Conservation (phyloP, 306 rosid species). For the Chamaecrista fasciculata region DNA sequence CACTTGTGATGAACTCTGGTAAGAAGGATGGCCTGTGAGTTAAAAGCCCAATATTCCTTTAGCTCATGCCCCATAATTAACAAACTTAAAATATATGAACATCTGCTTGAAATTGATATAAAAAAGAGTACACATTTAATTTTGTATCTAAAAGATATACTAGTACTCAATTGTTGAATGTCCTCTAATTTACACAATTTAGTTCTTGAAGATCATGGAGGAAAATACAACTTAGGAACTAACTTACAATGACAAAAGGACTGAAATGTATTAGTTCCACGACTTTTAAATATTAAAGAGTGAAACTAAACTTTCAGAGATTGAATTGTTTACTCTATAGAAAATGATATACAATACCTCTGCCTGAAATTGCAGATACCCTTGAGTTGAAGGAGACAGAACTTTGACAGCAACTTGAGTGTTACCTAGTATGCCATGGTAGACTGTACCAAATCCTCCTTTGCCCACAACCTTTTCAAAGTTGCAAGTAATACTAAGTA, state of each 20-base stretch:
- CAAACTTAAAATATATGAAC: not conserved
- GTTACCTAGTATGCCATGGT: slow-evolving; percentile 18
- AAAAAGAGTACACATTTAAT: too few species aligned
- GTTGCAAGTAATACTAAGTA: slow-evolving; percentile 26
- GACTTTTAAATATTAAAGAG: too few species aligned
- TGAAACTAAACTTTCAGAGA: too few species aligned
- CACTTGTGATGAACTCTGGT: slow-evolving; percentile 32
- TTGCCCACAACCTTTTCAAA: slow-evolving; percentile 26
- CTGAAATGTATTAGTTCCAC: too few species aligned
- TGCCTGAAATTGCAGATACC: slow-evolving; percentile 33
- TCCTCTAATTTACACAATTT: too few species aligned
- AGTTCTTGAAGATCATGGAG: too few species aligned
- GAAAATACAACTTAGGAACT: too few species aligned
- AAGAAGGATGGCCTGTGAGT: slow-evolving; percentile 27
- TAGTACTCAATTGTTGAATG: too few species aligned
- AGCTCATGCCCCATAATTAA: not conserved
- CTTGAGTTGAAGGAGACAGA: slow-evolving; percentile 30
- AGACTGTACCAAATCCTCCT: slow-evolving; percentile 38
- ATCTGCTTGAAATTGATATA: too few species aligned
- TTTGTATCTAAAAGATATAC: too few species aligned
- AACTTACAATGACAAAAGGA: too few species aligned
- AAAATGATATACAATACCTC: slow-evolving; percentile 28
- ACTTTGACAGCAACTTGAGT: slow-evolving; percentile 36
- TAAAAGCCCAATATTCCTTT: not conserved
- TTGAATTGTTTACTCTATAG: too few species aligned